phyloP scores from a whole-genome alignment of 192 early-diverging fungal genomes.

The Glomus cerebriforme region DNA sequence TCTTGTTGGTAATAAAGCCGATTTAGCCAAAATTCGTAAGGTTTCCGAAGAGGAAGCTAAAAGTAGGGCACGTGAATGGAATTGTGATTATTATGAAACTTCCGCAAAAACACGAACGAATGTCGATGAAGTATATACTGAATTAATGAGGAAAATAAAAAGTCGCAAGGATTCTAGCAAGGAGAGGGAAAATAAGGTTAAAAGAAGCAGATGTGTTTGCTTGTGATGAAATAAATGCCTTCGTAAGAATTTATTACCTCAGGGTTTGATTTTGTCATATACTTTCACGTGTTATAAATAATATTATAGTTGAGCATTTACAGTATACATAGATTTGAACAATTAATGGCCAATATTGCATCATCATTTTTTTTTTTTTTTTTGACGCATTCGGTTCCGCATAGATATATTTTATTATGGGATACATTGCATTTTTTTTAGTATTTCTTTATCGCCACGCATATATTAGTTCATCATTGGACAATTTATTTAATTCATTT shows the following conservation, averaged over 20 bases:
- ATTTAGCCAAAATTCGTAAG: slow-evolving; percentile 62
- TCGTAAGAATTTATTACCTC: not conserved
- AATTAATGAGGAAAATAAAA: slow-evolving; percentile 76
- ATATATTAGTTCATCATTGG: not conserved
- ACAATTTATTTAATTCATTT: not conserved
- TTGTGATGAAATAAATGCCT: slow-evolving; percentile 25
- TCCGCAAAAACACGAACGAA: slow-evolving; percentile 78
- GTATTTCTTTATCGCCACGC: not conserved
- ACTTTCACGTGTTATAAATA: not conserved
- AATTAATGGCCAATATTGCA: not conserved
- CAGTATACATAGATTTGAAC: not conserved
- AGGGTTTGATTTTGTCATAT: not conserved
- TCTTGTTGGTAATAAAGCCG: slow-evolving; percentile 80
- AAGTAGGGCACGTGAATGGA: slow-evolving; percentile 64
- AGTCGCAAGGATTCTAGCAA: slow-evolving; percentile 62
- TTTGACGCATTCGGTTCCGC: not conserved
- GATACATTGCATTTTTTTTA: not conserved
- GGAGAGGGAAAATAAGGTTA: slow-evolving; percentile 41
- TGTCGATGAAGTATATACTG: slow-evolving; percentile 76
- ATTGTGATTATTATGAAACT: slow-evolving; percentile 72
- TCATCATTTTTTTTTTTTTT: not conserved
- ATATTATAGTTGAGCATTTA: not conserved
- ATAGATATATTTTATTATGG: not conserved
- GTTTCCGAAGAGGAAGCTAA: slow-evolving; percentile 61
- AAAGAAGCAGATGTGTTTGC: slow-evolving; percentile 43